Base-by-base conservation (phyloP, 2,329 filamentous ascomycete genomes). In the Phialophora verrucosa region DNA sequence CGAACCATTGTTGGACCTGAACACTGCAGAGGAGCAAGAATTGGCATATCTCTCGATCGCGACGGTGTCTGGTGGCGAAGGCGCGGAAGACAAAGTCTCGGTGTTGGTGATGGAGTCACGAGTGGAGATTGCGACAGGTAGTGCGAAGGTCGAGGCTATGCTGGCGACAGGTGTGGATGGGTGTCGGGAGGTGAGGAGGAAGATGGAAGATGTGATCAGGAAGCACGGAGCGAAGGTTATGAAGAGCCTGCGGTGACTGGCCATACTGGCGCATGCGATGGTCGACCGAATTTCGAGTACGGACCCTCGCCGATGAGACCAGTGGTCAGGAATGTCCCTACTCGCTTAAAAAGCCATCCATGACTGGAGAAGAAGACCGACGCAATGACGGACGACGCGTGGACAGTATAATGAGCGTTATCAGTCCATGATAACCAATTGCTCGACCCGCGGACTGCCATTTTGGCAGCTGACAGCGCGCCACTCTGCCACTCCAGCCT, bases 161-260 rank as follows among this genome's bases (percentile, higher is more conserved):
- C 81, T 99, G 73, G 92, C 91, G 0, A 92, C 97, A 1, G 94
- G 91, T 0, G 88, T 97, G 57, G 93, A 97, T 76, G 95, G 93
- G 4, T 98, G 94, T 78, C 92, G 90, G 79, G 90, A 93, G 76
- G 88, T 98, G 47, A 86, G 91, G 70, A 85, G 88, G 71, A 90
- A 97, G 58, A 76, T 99, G 74, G 93, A 98, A 77, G 83, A 84
- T 6, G 89, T 96, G 14, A 89, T 98, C 25, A 53, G 71, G 38
- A 69, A 66, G 55, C 70, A 73, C 51, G 72, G 72, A 8, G 65
- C 59, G 32, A 71, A 67, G 56, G 63, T 72, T 12, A 65, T 72
- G 69, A 64, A 64, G 53, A 69, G 62, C n/a, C 63, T 65, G 50
- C 66, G 64, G 55, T 69, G 64, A 63, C 38, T 25, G 49, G 8